phyloP scores from a whole-genome alignment of 2,329 filamentous ascomycete genomes.

The Cladosporium sp. region DNA sequence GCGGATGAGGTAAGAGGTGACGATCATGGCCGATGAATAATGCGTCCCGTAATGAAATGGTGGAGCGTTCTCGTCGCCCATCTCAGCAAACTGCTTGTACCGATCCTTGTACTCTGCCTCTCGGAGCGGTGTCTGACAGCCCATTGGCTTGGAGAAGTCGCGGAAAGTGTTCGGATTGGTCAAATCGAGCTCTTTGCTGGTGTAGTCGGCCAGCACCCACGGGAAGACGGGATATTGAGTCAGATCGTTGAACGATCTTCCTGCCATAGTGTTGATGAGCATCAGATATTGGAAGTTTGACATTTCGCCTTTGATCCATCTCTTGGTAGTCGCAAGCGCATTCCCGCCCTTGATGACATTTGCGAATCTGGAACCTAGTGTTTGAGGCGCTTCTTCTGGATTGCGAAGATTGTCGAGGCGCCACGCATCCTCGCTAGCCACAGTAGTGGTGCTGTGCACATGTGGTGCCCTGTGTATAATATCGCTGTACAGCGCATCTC shows the following conservation, averaged over 20 bases:
- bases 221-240: slow-evolving; percentile 98
- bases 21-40: slow-evolving; percentile 98
- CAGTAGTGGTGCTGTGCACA: slow-evolving; percentile 60
- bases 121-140: slow-evolving; percentile 75
- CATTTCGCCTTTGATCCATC: slow-evolving; percentile 91
- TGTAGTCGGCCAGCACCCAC: slow-evolving; percentile 95
- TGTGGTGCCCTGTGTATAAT: slow-evolving; percentile 79
- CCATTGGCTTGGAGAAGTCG: slow-evolving; percentile 94
- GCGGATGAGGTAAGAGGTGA: slow-evolving; percentile 92
- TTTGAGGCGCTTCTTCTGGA: slow-evolving; percentile 62
- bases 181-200: slow-evolving; percentile 86
- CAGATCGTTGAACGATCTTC: slow-evolving; percentile 93
- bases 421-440: slow-evolving; percentile 82
- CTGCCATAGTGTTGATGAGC: slow-evolving; percentile 97
- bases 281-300: slow-evolving; percentile 99
- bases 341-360: slow-evolving; percentile 85
- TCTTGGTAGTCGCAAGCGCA: slow-evolving; percentile 80
- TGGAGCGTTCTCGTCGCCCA: slow-evolving; percentile 71
- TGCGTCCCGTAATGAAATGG: slow-evolving; percentile 98
- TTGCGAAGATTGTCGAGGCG: slow-evolving; percentile 80
- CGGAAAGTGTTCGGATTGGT: slow-evolving; percentile 82
- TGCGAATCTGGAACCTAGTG: slow-evolving; percentile 83
- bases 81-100: slow-evolving; percentile 85
- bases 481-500: slow-evolving; percentile 79
- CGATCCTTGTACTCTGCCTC: slow-evolving; percentile 79